Evolutionary conservation across 768 basidiomycete species (phyloP).

Genomic region (Galerina marginata): DNA sequence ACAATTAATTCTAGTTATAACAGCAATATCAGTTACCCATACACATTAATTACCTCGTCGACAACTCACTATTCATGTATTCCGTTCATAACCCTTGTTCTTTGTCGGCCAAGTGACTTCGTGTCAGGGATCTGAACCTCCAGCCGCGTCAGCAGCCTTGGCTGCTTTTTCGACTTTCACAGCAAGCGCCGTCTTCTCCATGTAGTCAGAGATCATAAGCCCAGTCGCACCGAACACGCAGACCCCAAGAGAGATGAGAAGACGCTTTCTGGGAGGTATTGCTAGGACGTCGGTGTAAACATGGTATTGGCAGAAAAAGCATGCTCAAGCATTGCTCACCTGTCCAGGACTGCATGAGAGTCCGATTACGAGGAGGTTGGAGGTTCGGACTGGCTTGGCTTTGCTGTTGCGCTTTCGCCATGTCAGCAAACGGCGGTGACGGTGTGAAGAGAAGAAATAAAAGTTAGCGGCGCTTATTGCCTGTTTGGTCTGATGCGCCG

Average conservation of each 20-base stretch:
- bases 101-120: background rate
- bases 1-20: no score
- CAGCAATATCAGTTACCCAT: no score
- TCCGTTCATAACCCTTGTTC: no score
- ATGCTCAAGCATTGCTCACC: slow-evolving; percentile 26
- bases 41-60: no score
- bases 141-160: background rate
- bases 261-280: slow-evolving; percentile 58
- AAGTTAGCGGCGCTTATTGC: no score
- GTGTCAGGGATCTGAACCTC: background rate
- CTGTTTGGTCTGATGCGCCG: no score
- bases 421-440: background rate
- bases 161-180: slow-evolving; percentile 5
- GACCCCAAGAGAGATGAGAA: slow-evolving; percentile 53
- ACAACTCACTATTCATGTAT: no score
- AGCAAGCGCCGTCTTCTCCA: slow-evolving; percentile 49
- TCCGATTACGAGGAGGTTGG: slow-evolving; percentile 28
- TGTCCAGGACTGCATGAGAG: slow-evolving; percentile 45
- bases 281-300: slow-evolving; percentile 35
- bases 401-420: background rate
- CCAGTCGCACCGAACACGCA: slow-evolving; percentile 54
- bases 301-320: slow-evolving; percentile 7
- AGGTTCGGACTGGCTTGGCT: background rate
- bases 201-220: slow-evolving; percentile 52
- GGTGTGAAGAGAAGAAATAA: background rate